A percentile compares a stretch with the other conserved stretches of the same genome.
These are phyloP conservation scores for Aquilaria yunnanensis DNA, from an alignment of 345 rosid species.

Conservation along the genomic window DNA sequence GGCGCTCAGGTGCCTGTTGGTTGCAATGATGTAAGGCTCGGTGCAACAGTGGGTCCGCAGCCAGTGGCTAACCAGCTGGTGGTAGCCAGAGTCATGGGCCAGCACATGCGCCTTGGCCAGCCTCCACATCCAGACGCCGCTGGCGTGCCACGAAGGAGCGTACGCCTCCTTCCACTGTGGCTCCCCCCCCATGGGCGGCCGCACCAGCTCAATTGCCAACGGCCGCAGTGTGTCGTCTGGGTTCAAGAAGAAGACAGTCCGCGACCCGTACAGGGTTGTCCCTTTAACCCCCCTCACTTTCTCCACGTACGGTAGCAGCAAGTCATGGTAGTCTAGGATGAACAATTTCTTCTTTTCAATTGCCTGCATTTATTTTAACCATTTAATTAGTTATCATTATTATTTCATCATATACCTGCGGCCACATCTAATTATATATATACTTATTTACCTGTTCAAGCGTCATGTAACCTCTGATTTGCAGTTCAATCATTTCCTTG, in stretches of 20 bases:
- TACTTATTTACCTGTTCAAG: constrained; percentile 35
- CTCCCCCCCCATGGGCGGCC: constrained; percentile 40
- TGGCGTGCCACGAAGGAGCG: constrained; percentile 27
- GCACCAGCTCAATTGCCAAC: constrained; percentile 43
- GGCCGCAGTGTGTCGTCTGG: constrained; percentile 37
- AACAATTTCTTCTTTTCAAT: constrained; percentile 38
- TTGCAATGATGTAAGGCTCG: constrained; percentile 46
- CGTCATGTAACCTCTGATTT: constrained; percentile 44
- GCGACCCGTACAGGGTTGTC: constrained; percentile 47
- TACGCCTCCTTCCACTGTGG: constrained; percentile 53
- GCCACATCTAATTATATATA: too few species aligned
- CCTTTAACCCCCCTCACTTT: constrained; percentile 36
- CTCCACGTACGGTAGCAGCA: constrained; percentile 43
- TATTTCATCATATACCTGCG: too few species aligned
- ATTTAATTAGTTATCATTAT: background rate
- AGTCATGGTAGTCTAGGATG: constrained; percentile 53
- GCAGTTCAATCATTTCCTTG: constrained; percentile 36
- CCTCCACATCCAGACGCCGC: constrained; percentile 48
- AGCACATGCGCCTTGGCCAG: constrained; percentile 54
- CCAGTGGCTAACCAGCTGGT: constrained; percentile 43
- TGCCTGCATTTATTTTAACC: constrained; percentile 22
- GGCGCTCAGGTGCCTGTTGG: constrained; percentile 46
- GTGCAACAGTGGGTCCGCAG: constrained; percentile 39
- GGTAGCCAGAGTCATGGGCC: constrained; percentile 51
- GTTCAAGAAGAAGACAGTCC: constrained; percentile 43